A percentile compares a stretch with the other conserved stretches of the same genome.
phyloP scores from a whole-genome alignment of 345 rosid genomes.

The Rhizophora mangle region DNA sequence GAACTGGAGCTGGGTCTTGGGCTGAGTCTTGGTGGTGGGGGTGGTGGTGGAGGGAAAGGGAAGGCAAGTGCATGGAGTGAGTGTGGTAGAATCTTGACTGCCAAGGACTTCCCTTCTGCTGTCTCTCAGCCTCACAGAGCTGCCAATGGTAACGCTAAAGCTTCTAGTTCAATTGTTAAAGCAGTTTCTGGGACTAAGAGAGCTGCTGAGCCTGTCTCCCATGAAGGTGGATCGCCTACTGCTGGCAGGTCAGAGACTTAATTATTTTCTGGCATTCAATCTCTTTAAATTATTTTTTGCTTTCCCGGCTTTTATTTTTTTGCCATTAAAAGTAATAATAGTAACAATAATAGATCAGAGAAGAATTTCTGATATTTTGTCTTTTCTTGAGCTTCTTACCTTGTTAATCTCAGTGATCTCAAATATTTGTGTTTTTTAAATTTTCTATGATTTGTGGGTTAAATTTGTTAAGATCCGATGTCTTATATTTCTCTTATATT shows the following conservation, averaged over 20 bases:
- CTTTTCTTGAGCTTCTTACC: no score
- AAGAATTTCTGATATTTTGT: no score
- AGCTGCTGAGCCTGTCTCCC: conserved; percentile 66
- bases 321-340: no score
- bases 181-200: conserved; percentile 59
- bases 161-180: conserved; percentile 23
- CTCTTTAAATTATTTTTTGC: no score
- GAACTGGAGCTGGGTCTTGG: conserved; percentile 76
- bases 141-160: conserved; percentile 7
- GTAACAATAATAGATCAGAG: no score
- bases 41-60: conserved; percentile 20
- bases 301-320: no score
- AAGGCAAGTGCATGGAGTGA: conserved; percentile 59
- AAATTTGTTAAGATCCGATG: no score
- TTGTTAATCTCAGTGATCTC: no score
- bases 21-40: conserved; percentile 59
- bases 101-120: conserved; percentile 63
- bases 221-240: conserved; percentile 65
- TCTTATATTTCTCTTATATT: no score
- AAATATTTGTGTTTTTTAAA: no score
- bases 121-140: conserved; percentile 22
- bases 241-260: conserved; percentile 40
- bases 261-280: no score
- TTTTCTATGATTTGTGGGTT: no score
- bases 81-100: conserved; percentile 73